Evolutionary conservation across 75 land plant species (phyloP), one percentile per base, ranked within the genome.

Genomic region (Picea glauca): DNA sequence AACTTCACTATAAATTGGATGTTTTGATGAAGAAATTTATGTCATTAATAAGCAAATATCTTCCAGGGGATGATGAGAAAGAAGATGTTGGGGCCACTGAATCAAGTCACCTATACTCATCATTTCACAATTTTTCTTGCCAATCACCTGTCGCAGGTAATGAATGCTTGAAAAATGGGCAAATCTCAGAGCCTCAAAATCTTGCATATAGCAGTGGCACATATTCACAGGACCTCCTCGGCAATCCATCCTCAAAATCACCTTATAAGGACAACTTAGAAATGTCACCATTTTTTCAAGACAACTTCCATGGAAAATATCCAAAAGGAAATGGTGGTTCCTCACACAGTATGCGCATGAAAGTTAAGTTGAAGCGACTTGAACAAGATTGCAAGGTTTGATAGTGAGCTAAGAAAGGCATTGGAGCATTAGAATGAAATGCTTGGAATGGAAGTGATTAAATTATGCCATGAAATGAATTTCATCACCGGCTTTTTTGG

Each of bases 361-460:
- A 96, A 0, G 58, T 91, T 35, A 93, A 90, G 85, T 85, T 96
- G 26, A 93, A 93, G 58, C 26, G 93, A 92, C 79, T 85, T 92
- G 18, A 88, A 86, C 78, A 90, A 88, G 81, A 84, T 74, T 80
- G 99, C 99, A 13, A 96, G 92, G 99, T 60, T 85, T 73, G 85
- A 82, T 85, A 1, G 31, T 60, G 79, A 72, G 68, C 56, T 85
- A 11, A 81, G 77, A 73, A 80, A 82, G 20, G 73, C 77, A 54
- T 60, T 85, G 50, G 77, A 77, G 9, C 62, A 66, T 67, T 85
- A 84, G 87, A 84, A 85, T 77, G 81, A 85, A 59, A 65, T 78
- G 59, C 75, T 85, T 62, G 76, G 72, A 46, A 23, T 23, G 9
- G 87, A 82, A 76, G 84, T 81, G 1, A 72, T 66, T 40, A 74